These are phyloP conservation scores for Raddia distichophylla DNA, from an alignment of 176 grass and related monocot genomes.

Conservation along the genomic window DNA sequence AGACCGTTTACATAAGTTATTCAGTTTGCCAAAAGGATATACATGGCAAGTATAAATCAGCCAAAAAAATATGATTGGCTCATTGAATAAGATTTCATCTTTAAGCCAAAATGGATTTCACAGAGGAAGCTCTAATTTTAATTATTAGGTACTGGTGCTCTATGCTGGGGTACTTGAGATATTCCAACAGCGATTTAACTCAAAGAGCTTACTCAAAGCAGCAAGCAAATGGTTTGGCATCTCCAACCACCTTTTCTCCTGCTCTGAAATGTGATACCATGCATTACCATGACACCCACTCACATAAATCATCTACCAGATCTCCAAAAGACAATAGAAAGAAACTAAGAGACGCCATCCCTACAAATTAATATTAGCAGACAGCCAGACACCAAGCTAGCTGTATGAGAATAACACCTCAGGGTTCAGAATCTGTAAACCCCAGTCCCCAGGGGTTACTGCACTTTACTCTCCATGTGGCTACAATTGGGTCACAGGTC, in stretches of 20 bases:
- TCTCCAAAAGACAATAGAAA: conserved; percentile 18
- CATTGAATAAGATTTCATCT: conserved; percentile 14
- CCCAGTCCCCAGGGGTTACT: no score
- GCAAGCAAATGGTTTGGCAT: conserved; percentile 24
- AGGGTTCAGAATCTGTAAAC: conserved; percentile 14
- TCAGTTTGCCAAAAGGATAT: neutral
- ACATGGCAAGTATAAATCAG: conserved; percentile 12
- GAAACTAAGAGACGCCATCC: neutral
- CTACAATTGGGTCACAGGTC: neutral
- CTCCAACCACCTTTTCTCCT: conserved; percentile 20
- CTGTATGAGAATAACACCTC: neutral
- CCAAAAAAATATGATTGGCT: neutral
- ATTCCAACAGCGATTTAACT: neutral
- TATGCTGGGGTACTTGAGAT: conserved; percentile 1
- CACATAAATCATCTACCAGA: conserved; percentile 26
- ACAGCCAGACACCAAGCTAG: conserved; percentile 14
- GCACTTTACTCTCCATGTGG: neutral
- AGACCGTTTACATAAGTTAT: conserved; percentile 22
- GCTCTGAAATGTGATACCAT: conserved; percentile 32
- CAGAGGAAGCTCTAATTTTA: neutral
- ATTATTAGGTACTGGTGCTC: neutral
- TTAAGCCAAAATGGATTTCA: conserved; percentile 32
- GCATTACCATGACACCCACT: conserved; percentile 7
- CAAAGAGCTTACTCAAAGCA: conserved; percentile 31
- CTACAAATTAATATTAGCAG: neutral